Percentiles rank a stretch among this genome's conserved stretches.
Evolutionary conservation across 2,329 filamentous ascomycete species (phyloP).

Genomic region (Cercospora zeina): DNA sequence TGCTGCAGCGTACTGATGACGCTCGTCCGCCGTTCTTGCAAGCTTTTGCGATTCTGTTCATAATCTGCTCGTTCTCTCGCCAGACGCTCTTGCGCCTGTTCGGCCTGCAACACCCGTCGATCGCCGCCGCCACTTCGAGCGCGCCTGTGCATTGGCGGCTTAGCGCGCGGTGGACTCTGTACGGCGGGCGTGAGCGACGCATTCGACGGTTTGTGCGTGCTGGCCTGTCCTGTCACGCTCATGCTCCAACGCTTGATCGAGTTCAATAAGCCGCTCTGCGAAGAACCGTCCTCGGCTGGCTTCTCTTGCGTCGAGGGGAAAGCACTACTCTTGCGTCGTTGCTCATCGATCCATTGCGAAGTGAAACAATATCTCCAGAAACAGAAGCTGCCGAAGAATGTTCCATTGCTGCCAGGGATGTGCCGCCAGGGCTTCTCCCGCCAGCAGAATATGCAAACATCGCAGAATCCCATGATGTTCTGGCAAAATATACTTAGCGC

Average conservation of each 20-base stretch:
- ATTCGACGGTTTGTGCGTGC: constrained; percentile 15
- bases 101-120: constrained; percentile 38
- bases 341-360: constrained; percentile 17
- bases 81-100: constrained; percentile 43
- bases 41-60: constrained; percentile 27
- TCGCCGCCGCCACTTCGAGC: constrained; percentile 38
- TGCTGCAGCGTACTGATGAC: constrained; percentile 16
- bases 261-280: constrained; percentile 23
- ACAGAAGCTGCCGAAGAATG: constrained; percentile 44
- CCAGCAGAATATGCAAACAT: constrained; percentile 66
- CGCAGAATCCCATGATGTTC: constrained; percentile 65
- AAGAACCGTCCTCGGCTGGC: constrained; percentile 16
- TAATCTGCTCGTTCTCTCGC: constrained; percentile 43
- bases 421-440: constrained; percentile 72
- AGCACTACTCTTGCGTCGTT: constrained; percentile 23
- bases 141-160: constrained; percentile 32
- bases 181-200: background rate
- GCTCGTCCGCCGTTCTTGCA: constrained; percentile 30
- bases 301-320: constrained; percentile 3
- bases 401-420: constrained; percentile 49
- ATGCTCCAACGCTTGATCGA: constrained; percentile 28
- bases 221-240: constrained; percentile 20
- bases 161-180: constrained; percentile 11
- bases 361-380: constrained; percentile 36
- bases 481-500: constrained; percentile 60